phyloP scores from a whole-genome alignment of 345 rosid genomes.

The Excoecaria cochinchinensis region DNA sequence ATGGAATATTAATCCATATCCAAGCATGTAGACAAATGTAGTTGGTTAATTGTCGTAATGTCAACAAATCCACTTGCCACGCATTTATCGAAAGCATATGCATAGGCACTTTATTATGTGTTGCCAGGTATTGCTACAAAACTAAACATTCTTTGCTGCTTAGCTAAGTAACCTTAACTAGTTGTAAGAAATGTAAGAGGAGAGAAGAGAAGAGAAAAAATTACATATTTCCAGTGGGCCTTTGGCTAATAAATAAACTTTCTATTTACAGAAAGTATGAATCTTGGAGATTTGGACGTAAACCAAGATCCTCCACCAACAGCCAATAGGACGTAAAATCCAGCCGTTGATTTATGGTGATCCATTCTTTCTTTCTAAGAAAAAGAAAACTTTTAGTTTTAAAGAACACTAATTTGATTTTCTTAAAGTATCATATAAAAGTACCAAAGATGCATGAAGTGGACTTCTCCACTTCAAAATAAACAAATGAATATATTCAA shows the following conservation, averaged over 20 bases:
- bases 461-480: background rate
- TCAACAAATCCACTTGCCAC: no score
- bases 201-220: background rate
- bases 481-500: background rate
- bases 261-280: slow-evolving; percentile 21
- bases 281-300: slow-evolving; percentile 17
- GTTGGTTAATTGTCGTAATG: no score
- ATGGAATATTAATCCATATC: no score
- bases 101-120: background rate
- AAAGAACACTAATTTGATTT: background rate
- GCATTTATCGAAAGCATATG: background rate
- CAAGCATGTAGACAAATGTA: no score
- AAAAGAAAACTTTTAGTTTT: background rate
- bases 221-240: background rate
- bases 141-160: slow-evolving; percentile 10
- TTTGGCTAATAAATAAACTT: slow-evolving; percentile 17
- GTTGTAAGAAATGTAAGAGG: background rate
- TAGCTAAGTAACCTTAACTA: slow-evolving; percentile 17
- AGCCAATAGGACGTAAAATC: slow-evolving; percentile 5
- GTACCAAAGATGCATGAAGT: no score
- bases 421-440: no score
- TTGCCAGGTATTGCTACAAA: background rate
- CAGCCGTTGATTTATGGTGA: background rate
- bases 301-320: slow-evolving; percentile 13
- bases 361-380: background rate